Base-by-base conservation (phyloP, 2,329 filamentous ascomycete genomes). In the Elsinoe arachidis region DNA sequence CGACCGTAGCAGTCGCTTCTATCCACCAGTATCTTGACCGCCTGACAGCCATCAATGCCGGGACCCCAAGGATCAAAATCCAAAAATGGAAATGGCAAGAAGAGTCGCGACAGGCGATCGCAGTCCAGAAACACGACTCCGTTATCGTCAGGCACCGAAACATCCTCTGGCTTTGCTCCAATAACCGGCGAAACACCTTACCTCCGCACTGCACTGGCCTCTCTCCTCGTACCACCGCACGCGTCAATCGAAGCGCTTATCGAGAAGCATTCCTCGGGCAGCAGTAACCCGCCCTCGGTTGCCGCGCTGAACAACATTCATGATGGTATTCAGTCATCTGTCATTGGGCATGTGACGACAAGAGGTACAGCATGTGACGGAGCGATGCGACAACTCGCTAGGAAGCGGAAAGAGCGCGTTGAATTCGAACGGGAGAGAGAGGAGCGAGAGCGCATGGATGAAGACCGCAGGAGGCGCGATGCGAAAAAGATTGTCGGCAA, bases 91-190 rank as follows among this genome's bases (percentile, higher is more conserved):
- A 64, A 64, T 37, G 56, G 61, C 33, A 58, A 57, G 12, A 55
- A 55, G 21, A 57, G 77, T 60, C 78, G 78, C 63, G 79, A 80
- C 64, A 79, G 83, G 60, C 83, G 84, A 63, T 86, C 85, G 64
- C 78, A 82, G 61, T 90, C 86, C 68, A 85, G 88, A 67, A 91
- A 90, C 71, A 88, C 86, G 35, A 92, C 88, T 14, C 88, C 88
- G 35, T 80, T 81, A 66, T 79, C 81, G 34, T 61, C 66, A 33
- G 62, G 66, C 23, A 66, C 67, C 11, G 72, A 76, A 34, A 61
- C 72, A 70, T 66, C 74, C 70, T 79, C 85, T 58, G 85, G 83
- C 65, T 80, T 89, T 54, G 81, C 85, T 57, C 79, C 86, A 15
- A 64, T 71, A 43, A 67, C 75, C 38, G 66, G 44, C 5, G 65